Evolutionary conservation across 2,329 filamentous ascomycete species (phyloP).

Genomic region (Pezicula carpinea): DNA sequence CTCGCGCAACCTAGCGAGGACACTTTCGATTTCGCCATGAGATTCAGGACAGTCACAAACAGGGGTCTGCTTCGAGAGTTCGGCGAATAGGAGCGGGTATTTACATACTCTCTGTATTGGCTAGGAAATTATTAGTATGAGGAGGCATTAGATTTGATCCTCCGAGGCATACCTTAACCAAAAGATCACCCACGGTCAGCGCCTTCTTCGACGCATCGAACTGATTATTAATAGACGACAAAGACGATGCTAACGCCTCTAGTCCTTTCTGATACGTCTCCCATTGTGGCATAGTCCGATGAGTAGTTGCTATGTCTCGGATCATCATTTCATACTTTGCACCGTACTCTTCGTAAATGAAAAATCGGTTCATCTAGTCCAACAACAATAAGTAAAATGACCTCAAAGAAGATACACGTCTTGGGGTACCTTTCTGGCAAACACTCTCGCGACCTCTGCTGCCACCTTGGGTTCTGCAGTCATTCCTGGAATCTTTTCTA

Average conservation of each 20-base stretch:
- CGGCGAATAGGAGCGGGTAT: conserved; percentile 82
- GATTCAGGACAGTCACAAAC: conserved; percentile 80
- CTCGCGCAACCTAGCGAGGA: conserved; percentile 66
- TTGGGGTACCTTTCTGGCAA: conserved; percentile 49
- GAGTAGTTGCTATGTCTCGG: conserved; percentile 66
- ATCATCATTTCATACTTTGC: conserved; percentile 85
- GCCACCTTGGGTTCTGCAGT: conserved; percentile 54
- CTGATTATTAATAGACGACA: conserved; percentile 64
- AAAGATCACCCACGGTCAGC: conserved; percentile 75
- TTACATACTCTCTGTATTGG: conserved; percentile 90
- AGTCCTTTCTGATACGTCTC: conserved; percentile 78
- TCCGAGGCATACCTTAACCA: conserved; percentile 68
- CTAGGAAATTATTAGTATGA: conserved; percentile 38
- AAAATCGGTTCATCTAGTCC: conserved; percentile 70
- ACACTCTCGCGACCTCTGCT: conserved; percentile 56
- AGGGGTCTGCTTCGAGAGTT: conserved; percentile 78
- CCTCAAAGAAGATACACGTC: not conserved
- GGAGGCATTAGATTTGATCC: conserved; percentile 4
- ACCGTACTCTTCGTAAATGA: conserved; percentile 86
- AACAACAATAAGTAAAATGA: conserved; percentile 2
- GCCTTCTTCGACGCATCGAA: conserved; percentile 65
- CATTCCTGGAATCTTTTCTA: conserved; percentile 46
- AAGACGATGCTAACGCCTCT: conserved; percentile 72
- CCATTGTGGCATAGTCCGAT: conserved; percentile 69
- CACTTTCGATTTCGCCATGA: conserved; percentile 73